Conservation (phyloP, 169 alveolate genomes). For the Eimeria tenella region DNA sequence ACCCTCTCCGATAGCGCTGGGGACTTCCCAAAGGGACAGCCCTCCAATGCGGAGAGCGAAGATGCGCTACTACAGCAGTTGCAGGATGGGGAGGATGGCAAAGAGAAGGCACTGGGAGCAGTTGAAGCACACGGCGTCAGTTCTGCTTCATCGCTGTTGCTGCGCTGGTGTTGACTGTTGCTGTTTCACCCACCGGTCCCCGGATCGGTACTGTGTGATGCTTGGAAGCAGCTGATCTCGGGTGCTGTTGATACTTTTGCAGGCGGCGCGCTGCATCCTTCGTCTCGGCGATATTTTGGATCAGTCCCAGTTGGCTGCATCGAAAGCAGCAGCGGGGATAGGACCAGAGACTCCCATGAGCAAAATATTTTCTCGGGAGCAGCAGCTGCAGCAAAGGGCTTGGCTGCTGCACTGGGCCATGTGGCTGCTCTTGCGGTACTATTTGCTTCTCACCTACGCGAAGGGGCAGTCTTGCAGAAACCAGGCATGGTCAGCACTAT, state of each 20-base stretch:
- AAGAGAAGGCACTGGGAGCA: constrained; percentile 65
- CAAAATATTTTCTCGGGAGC: constrained; percentile 65
- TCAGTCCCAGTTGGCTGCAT: constrained; percentile 74
- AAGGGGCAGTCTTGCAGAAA: constrained; percentile 66
- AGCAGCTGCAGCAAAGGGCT: constrained; percentile 73
- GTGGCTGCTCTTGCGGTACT: constrained; percentile 78
- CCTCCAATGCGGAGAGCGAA: constrained; percentile 67
- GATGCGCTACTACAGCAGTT: constrained; percentile 76
- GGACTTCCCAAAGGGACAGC: constrained; percentile 46
- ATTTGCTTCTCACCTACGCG: constrained; percentile 65
- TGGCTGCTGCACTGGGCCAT: constrained; percentile 82
- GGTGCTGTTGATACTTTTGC: not conserved
- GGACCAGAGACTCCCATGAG: constrained; percentile 68
- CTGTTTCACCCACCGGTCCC: not conserved
- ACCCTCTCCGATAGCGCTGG: constrained; percentile 51
- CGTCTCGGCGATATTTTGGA: constrained; percentile 77
- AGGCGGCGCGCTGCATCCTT: constrained; percentile 78
- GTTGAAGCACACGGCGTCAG: constrained; percentile 53
- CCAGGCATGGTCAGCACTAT: constrained; percentile 74
- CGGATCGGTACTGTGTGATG: not conserved
- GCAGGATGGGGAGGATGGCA: constrained; percentile 77
- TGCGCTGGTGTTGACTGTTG: not conserved
- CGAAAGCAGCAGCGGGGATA: constrained; percentile 54
- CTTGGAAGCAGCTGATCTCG: not conserved
- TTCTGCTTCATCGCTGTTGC: not conserved